Percentiles rank a stretch among this genome's conserved stretches.
phyloP scores from a whole-genome alignment of 331 rosid species.

The Pyrus hybrid region DNA sequence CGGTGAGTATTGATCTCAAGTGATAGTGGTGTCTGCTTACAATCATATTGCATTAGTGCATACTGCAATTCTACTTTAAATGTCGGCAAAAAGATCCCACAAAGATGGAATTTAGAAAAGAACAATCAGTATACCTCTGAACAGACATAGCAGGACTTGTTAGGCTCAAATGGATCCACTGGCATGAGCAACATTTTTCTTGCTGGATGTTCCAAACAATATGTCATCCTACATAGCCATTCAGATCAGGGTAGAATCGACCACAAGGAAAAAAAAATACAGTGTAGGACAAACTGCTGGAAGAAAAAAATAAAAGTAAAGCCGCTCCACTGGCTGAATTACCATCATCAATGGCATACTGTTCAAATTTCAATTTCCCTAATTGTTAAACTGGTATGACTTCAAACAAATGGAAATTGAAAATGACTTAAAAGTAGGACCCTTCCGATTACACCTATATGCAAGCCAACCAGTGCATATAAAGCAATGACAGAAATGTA shows the following conservation, averaged over 20 bases:
- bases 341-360: not conserved
- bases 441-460: not conserved
- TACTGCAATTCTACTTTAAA: not conserved
- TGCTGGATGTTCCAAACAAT: conserved; percentile 87
- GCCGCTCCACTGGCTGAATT: not conserved
- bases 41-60: conserved; percentile 9
- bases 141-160: conserved; percentile 92
- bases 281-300: conserved; percentile 1
- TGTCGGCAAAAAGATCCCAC: not conserved
- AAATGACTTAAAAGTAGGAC: not conserved
- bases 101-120: not conserved
- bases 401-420: not conserved
- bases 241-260: conserved; percentile 1
- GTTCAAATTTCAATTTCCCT: not conserved
- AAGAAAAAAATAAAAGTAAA: not conserved
- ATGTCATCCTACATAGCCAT: conserved; percentile 65
- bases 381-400: not conserved
- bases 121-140: conserved; percentile 55
- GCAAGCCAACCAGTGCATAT: not conserved
- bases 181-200: conserved; percentile 92
- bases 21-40: conserved; percentile 65
- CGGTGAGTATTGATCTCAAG: conserved; percentile 83
- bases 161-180: conserved; percentile 92
- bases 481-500: not conserved
- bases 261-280: too few relatives aligned